phyloP scores from a whole-genome alignment of 2,329 filamentous ascomycete genomes.

The Rutstroemia sydowiana region DNA sequence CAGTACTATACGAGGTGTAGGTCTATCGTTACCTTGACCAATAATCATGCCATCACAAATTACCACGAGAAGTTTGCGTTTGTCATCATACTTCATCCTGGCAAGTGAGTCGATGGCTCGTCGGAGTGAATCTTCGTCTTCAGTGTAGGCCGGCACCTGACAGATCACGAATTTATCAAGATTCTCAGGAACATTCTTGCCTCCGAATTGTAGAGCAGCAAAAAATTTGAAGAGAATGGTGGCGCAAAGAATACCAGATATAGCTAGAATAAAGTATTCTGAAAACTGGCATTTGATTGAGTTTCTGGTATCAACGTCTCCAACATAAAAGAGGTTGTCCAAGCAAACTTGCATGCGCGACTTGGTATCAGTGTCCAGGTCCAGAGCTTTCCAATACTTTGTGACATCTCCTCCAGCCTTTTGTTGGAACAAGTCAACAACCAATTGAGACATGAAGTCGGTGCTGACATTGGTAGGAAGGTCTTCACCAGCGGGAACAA shows the following conservation, averaged over 20 bases:
- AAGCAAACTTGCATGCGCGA: conserved; percentile 72
- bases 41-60: conserved; percentile 99
- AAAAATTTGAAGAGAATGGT: conserved; percentile 96
- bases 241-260: conserved; percentile 70
- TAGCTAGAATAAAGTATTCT: conserved; percentile 78
- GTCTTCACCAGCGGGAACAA: conserved; percentile 46
- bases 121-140: conserved; percentile 94
- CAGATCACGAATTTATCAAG: conserved; percentile 98
- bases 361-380: conserved; percentile 49
- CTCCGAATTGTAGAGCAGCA: conserved; percentile 87
- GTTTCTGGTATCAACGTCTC: conserved; percentile 83
- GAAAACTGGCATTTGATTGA: conserved; percentile 80
- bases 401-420: conserved; percentile 73
- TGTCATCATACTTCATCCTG: conserved; percentile 94
- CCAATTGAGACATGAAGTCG: conserved; percentile 73
- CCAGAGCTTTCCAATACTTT: conserved; percentile 70
- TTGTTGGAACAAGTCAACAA: conserved; percentile 70
- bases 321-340: conserved; percentile 91
- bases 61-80: conserved; percentile 88
- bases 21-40: conserved; percentile 92
- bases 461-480: conserved; percentile 44
- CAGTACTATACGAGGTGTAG: conserved; percentile 89
- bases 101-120: conserved; percentile 95
- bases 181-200: conserved; percentile 87
- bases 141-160: conserved; percentile 94